These are phyloP conservation scores for Penium margaritaceum DNA, from an alignment of 139 green algal species.

Conservation along the genomic window DNA sequence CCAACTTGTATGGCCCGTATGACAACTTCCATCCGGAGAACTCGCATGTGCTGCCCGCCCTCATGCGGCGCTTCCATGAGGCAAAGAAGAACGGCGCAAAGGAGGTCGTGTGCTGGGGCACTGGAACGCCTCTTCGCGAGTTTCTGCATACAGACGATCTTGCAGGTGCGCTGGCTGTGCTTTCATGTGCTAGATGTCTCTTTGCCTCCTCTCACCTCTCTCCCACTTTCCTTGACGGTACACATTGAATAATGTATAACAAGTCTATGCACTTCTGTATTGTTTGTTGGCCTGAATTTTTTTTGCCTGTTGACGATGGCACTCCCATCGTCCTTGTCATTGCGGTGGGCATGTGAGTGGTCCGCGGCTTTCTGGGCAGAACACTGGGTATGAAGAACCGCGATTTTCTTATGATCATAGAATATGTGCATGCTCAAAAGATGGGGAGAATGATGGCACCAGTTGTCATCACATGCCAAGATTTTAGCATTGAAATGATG, in stretches of 20 bases:
- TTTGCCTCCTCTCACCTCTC: too few relatives aligned
- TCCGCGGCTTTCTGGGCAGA: too few relatives aligned
- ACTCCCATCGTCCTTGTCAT: too few relatives aligned
- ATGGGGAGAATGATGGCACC: too few relatives aligned
- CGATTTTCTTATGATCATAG: too few relatives aligned
- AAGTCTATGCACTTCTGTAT: neutral
- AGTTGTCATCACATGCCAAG: too few relatives aligned
- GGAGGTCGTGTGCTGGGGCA: constrained; percentile 57
- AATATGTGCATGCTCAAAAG: too few relatives aligned
- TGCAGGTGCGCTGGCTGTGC: constrained; percentile 30
- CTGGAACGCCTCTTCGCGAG: constrained; percentile 56
- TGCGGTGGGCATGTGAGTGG: too few relatives aligned
- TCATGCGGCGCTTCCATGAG: constrained; percentile 61
- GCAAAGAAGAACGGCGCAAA: constrained; percentile 54
- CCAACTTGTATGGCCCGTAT: constrained; percentile 66
- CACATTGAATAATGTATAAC: neutral
- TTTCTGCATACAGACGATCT: constrained; percentile 58
- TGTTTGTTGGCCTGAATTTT: too few relatives aligned
- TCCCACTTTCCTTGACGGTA: neutral
- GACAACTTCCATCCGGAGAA: constrained; percentile 67
- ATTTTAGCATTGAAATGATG: too few relatives aligned
- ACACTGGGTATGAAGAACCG: too few relatives aligned
- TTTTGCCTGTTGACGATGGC: too few relatives aligned
- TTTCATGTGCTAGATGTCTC: neutral
- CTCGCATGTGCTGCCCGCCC: constrained; percentile 62